Evolutionary conservation across 1,139 yeast species (phyloP).

Genomic region (Blastobotrys illinoisensis): DNA sequence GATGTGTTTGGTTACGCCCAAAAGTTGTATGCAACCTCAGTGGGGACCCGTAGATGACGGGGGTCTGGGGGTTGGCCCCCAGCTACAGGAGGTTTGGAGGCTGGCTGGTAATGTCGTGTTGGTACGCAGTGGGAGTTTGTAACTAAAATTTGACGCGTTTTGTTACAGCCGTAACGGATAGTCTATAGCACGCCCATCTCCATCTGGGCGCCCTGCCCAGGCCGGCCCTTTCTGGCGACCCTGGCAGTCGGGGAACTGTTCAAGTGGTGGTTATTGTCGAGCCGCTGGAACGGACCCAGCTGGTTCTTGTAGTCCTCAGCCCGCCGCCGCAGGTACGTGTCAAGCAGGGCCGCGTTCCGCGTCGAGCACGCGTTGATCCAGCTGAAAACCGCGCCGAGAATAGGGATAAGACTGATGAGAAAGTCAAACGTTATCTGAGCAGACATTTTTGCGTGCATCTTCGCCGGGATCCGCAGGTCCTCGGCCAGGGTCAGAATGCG

Average conservation of each 20-base stretch:
- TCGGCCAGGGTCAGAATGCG: conserved; percentile 58
- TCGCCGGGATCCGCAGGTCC: conserved; percentile 52
- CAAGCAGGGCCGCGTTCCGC: conserved; percentile 75
- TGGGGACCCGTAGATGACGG: too few relatives aligned
- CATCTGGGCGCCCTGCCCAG: conserved; percentile 13
- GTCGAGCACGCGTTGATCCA: conserved; percentile 89
- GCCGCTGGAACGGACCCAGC: conserved; percentile 21
- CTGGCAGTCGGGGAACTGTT: neutral
- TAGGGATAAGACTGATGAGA: conserved; percentile 68
- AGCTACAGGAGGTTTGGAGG: too few relatives aligned
- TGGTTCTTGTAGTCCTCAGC: conserved; percentile 15
- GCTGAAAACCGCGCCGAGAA: conserved; percentile 66
- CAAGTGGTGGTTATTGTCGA: conserved; percentile 5
- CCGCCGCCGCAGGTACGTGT: conserved; percentile 29
- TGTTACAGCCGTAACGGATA: neutral
- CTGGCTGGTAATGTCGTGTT: too few relatives aligned
- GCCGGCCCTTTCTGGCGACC: neutral
- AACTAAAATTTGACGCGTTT: too few relatives aligned
- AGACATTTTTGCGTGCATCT: conserved; percentile 59
- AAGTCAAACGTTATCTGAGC: conserved; percentile 70
- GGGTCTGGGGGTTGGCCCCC: too few relatives aligned
- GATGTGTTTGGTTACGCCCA: too few relatives aligned
- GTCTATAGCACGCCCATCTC: conserved; percentile 15
- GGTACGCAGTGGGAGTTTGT: too few relatives aligned
- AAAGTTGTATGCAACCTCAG: too few relatives aligned